Percentiles rank a stretch among this genome's conserved stretches.
phyloP scores from a whole-genome alignment of 1,284 basidiomycete genomes.

The Leccinum variabile region DNA sequence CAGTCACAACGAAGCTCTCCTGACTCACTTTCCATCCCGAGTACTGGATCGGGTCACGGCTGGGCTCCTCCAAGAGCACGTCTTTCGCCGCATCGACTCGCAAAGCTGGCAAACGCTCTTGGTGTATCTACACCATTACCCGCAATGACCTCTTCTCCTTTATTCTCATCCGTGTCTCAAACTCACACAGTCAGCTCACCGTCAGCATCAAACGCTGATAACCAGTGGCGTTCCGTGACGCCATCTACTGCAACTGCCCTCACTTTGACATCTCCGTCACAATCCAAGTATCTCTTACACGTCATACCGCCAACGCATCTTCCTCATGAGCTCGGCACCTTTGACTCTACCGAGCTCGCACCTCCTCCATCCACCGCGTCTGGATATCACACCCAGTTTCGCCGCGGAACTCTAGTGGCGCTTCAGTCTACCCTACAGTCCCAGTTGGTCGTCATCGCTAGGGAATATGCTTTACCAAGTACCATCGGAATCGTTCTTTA shows the following conservation, averaged over 20 bases:
- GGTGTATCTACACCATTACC: conserved; percentile 74
- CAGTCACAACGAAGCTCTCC: conserved; percentile 15
- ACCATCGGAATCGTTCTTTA: conserved; percentile 77
- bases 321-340: conserved; percentile 53
- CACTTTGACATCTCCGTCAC: conserved; percentile 31
- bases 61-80: conserved; percentile 70
- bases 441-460: conserved; percentile 78
- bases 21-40: conserved; percentile 11
- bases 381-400: conserved; percentile 75
- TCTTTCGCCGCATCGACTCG: conserved; percentile 69
- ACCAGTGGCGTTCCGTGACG: conserved; percentile 54
- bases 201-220: conserved; percentile 40
- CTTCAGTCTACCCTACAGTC: conserved; percentile 69
- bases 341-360: conserved; percentile 46
- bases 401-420: conserved; percentile 73
- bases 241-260: conserved; percentile 48
- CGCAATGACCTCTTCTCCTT: conserved; percentile 36
- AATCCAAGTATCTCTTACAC: conserved; percentile 71
- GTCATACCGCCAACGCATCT: conserved; percentile 71
- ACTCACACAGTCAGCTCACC: conserved; percentile 29
- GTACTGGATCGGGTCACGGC: conserved; percentile 25
- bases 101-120: conserved; percentile 78
- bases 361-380: conserved; percentile 57
- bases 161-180: conserved; percentile 37
- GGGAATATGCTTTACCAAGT: conserved; percentile 83